phyloP scores from a whole-genome alignment of 805 yeast species.

The Candida ponderosae region DNA sequence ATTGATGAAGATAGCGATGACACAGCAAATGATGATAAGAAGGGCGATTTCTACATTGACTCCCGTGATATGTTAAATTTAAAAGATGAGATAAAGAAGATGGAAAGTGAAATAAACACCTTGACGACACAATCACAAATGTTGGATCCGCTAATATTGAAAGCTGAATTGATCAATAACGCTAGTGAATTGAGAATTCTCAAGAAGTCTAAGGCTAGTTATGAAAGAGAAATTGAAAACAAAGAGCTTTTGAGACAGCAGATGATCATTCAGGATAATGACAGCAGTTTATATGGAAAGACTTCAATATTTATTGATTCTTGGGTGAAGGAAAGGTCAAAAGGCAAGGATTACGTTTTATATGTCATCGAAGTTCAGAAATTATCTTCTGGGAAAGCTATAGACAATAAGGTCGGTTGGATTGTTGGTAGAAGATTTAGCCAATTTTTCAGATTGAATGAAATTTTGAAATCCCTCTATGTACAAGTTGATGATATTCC shows the following conservation, averaged over 20 bases:
- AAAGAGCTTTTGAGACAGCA: constrained; percentile 76
- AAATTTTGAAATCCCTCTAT: constrained; percentile 47
- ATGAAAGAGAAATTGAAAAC: constrained; percentile 63
- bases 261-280: constrained; percentile 74
- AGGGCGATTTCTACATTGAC: constrained; percentile 38
- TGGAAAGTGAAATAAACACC: constrained; percentile 49
- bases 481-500: constrained; percentile 47
- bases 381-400: constrained; percentile 28
- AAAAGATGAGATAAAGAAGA: constrained; percentile 56
- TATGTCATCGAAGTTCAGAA: constrained; percentile 76
- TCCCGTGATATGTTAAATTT: constrained; percentile 65
- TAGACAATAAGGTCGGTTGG: constrained; percentile 65
- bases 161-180: constrained; percentile 83
- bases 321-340: constrained; percentile 42
- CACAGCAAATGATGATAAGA: constrained; percentile 4
- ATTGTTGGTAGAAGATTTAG: constrained; percentile 83
- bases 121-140: constrained; percentile 56
- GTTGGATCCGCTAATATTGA: constrained; percentile 57
- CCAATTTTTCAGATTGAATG: constrained; percentile 70
- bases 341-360: constrained; percentile 53
- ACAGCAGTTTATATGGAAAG: constrained; percentile 65
- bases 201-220: constrained; percentile 55
- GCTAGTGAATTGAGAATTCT: constrained; percentile 60
- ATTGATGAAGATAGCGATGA: constrained; percentile 15
- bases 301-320: constrained; percentile 43